phyloP scores from a whole-genome alignment of 169 alveolate species.

The Plasmodium reichenowi region DNA sequence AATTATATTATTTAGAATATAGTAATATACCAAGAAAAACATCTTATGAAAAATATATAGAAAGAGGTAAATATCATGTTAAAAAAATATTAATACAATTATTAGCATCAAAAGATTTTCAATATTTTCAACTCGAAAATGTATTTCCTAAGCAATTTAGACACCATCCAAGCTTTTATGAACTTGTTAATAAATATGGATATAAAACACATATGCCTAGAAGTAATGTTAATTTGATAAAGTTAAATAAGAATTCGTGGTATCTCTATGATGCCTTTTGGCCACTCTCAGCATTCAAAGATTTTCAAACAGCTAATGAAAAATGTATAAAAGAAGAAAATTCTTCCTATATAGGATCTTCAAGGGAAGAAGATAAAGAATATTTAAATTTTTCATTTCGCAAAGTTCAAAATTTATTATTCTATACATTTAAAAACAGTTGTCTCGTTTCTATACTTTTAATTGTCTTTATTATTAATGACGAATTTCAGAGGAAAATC shows the following conservation, averaged over 20 bases:
- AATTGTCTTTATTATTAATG: constrained; percentile 17
- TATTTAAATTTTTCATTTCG: constrained; percentile 30
- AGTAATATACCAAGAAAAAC: constrained; percentile 71
- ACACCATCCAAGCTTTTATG: constrained; percentile 53
- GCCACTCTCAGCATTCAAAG: constrained; percentile 40
- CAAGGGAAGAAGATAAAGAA: constrained; percentile 55
- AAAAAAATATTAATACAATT: constrained; percentile 53
- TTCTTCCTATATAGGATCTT: constrained; percentile 53
- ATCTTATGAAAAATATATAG: constrained; percentile 23
- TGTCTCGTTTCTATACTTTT: constrained; percentile 48
- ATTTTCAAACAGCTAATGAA: constrained; percentile 66
- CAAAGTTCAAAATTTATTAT: constrained; percentile 35
- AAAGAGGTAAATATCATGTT: constrained; percentile 51
- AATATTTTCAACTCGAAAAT: constrained; percentile 46
- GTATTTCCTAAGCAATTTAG: constrained; percentile 50
- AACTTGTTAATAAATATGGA: constrained; percentile 42
- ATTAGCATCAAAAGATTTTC: constrained; percentile 70
- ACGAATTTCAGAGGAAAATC: constrained; percentile 17
- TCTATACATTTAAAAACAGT: constrained; percentile 36
- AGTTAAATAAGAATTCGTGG: constrained; percentile 55
- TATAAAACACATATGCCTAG: constrained; percentile 48
- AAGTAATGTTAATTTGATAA: constrained; percentile 43
- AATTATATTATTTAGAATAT: constrained; percentile 50
- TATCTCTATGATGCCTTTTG: constrained; percentile 66
- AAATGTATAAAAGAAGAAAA: constrained; percentile 59